Base-by-base conservation (phyloP, 2,329 filamentous ascomycete species). In the Epichloe scottii region DNA sequence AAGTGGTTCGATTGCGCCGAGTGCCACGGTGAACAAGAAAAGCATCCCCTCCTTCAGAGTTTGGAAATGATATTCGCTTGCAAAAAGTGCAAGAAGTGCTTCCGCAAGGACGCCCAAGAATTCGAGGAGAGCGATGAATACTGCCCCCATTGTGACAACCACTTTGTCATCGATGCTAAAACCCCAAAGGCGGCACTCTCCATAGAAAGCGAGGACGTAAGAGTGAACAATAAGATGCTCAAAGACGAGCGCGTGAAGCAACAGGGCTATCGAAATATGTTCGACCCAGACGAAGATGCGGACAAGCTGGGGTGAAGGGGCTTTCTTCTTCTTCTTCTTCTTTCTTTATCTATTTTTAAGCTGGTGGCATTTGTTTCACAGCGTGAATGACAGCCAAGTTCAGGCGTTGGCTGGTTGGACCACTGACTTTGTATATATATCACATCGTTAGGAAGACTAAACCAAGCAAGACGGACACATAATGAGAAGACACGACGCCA, bases 1-100 rank as follows among this genome's bases (percentile, higher is more conserved):
- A 96, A 95, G 75, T 98, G 94, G 94, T 98, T 96, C 72, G 93
- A 98, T 74, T 98, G 93, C 71, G 87, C 88, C 57, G 86, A 96
- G 67, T 98, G 93, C 72, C 93, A 98, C 71, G 72, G 73, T 50
- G 93, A 98, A 67, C 75, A 81, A 55, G 85, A 94, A 68, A 70
- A 74, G 54, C 93, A 97, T 67, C 71, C 78, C 38, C 81, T 98
- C 21, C 71, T 79, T 50, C 86, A 95, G 70, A 77, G 75, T 57
- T 77, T 84, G 60, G 93, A 98, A 64, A 95, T 98, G 89, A 79
- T 75, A 38, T 97, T 98, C 63, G 89, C 88, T 49, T 98, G 93
- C 79, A 98, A 98, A 63, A 98, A 98, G 74, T 98, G 93, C 82
- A 90, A 86, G 60, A 98, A 98, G 71, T 90, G 85, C 69, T 98